Evolutionary conservation across 352 stramenopile genomes (phyloP).

Genomic region (Globisporangium splendens): DNA sequence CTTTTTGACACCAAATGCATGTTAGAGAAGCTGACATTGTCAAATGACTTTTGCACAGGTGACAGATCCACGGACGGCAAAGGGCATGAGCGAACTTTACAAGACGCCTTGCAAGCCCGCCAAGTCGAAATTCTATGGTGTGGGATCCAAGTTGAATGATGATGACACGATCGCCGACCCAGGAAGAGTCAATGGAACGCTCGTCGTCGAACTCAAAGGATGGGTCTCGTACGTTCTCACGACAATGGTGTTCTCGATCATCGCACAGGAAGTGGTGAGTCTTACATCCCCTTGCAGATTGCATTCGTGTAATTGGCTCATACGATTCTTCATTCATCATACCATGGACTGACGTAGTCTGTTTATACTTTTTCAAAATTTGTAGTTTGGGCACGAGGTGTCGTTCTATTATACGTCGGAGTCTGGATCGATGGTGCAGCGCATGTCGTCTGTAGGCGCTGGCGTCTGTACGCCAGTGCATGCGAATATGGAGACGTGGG

Average conservation of each 20-base stretch:
- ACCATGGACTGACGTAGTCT: neutral
- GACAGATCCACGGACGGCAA: conserved; percentile 24
- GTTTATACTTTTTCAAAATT: too few relatives aligned
- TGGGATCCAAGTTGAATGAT: conserved; percentile 25
- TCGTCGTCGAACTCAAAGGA: conserved; percentile 42
- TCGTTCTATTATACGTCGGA: conserved; percentile 26
- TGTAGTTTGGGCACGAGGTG: conserved; percentile 39
- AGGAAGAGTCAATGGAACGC: conserved; percentile 30
- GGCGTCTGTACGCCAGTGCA: conserved; percentile 29
- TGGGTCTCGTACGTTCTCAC: conserved; percentile 39
- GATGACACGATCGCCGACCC: conserved; percentile 20
- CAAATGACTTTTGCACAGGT: conserved; percentile 4
- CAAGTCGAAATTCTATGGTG: conserved; percentile 29
- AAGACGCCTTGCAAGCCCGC: conserved; percentile 23
- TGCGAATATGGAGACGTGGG: conserved; percentile 26
- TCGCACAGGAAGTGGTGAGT: conserved; percentile 42
- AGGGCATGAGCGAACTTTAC: conserved; percentile 21
- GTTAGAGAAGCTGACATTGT: too few relatives aligned
- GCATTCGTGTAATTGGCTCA: too few relatives aligned
- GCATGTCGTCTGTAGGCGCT: conserved; percentile 25
- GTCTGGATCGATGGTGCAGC: conserved; percentile 21
- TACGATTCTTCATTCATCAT: too few relatives aligned
- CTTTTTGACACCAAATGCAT: too few relatives aligned
- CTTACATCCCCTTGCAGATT: too few relatives aligned
- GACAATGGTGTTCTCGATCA: conserved; percentile 39